Percentiles rank a stretch among this genome's conserved stretches.
phyloP scores from a whole-genome alignment of 129 eudicot genomes.

The Mikania micrantha region DNA sequence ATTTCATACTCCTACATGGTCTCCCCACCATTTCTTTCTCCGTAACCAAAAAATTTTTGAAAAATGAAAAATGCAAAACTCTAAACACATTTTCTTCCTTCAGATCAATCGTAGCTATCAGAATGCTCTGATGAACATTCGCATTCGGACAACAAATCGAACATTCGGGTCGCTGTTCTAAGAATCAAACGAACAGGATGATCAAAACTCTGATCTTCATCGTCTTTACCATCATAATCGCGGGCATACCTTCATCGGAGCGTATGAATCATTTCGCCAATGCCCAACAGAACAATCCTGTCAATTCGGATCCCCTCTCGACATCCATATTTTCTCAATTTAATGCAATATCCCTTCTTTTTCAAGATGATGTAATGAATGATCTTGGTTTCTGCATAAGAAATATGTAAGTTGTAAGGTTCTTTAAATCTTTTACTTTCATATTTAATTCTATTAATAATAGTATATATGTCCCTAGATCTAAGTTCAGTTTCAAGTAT shows the following conservation, averaged over 20 bases:
- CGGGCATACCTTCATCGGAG: conserved; percentile 11
- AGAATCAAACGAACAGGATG: conserved; percentile 11
- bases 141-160: conserved; percentile 1
- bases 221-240: not conserved
- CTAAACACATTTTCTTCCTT: conserved; percentile 11
- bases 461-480: not conserved
- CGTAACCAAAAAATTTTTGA: conserved; percentile 17
- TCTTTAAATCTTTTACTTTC: not conserved
- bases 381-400: conserved; percentile 49
- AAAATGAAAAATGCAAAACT: conserved; percentile 13
- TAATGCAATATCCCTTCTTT: conserved; percentile 31
- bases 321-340: conserved; percentile 30
- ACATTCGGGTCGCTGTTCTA: conserved; percentile 17
- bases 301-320: conserved; percentile 25
- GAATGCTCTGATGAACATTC: not conserved
- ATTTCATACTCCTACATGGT: conserved; percentile 36
- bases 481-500: not conserved
- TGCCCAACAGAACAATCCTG: conserved; percentile 30
- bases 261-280: conserved; percentile 2
- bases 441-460: not conserved
- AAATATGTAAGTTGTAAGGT: conserved; percentile 36
- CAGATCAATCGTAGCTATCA: conserved; percentile 10
- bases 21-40: conserved; percentile 75
- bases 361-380: conserved; percentile 23
- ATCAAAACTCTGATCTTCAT: not conserved